Conservation (phyloP, 805 yeast species). For the Ogataea glucozyma region DNA sequence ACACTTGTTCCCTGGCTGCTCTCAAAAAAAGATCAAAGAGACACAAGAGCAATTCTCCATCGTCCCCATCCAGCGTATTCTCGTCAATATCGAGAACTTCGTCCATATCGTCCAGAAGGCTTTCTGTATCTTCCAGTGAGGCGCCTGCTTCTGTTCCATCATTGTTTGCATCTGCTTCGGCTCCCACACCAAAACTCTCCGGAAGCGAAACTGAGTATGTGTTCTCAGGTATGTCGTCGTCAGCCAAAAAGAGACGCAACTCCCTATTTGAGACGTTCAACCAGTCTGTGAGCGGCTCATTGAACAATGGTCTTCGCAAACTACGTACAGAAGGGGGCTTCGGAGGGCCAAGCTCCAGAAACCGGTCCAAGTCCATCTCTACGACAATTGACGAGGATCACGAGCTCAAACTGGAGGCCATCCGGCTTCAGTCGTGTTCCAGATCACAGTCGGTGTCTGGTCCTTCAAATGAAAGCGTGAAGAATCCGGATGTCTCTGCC, state of each 20-base stretch:
- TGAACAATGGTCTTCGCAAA: constrained; percentile 30
- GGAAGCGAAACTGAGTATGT: constrained; percentile 11
- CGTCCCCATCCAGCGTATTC: constrained; percentile 32
- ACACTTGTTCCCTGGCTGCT: constrained; percentile 17
- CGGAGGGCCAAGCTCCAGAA: constrained; percentile 3
- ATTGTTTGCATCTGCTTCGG: constrained; percentile 32
- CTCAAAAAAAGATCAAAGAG: constrained; percentile 21
- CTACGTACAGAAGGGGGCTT: constrained; percentile 23
- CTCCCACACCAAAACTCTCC: constrained; percentile 18
- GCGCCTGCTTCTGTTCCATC: constrained; percentile 27
- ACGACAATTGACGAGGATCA: constrained; percentile 17
- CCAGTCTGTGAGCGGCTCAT: constrained; percentile 28
- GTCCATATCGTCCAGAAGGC: constrained; percentile 31
- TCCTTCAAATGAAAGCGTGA: not conserved
- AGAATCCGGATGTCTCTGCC: not conserved
- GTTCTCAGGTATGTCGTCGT: constrained; percentile 9
- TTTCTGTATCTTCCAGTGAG: constrained; percentile 28
- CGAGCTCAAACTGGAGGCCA: constrained; percentile 19
- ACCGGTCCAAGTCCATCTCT: constrained; percentile 20
- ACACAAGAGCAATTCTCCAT: constrained; percentile 30
- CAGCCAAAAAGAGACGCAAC: constrained; percentile 21
- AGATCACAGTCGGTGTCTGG: constrained; percentile 25
- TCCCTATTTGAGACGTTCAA: constrained; percentile 30
- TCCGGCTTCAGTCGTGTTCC: constrained; percentile 19
- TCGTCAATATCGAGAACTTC: constrained; percentile 32